Base-by-base conservation (phyloP, 805 yeast genomes). In the Metschnikowia santaceciliae region DNA sequence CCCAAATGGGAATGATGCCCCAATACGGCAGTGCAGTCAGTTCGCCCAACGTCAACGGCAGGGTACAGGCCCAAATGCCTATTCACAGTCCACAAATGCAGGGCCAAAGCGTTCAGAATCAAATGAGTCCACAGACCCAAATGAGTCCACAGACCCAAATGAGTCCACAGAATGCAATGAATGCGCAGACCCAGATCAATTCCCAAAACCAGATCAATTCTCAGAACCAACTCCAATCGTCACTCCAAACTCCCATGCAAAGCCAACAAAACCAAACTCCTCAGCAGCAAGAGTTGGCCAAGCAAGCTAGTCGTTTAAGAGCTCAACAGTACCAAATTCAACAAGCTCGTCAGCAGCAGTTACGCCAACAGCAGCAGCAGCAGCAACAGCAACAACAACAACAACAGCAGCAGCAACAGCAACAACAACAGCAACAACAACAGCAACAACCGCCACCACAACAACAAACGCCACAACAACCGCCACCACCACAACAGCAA, bases 271-370 rank as follows among this genome's bases (percentile, higher is more conserved):
- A 35, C 30, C 51, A 44, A 13, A 46, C 32, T 11, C 51, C 50
- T 13, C 57, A 47, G 47, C 55, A 51, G 13, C 53, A 45, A 30
- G 54, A 52, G 15, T 44, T 53, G 48, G 50, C 53, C 41, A 55
- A 54, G 34, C 57, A 55, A 22, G 57, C 55, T 8, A 51, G 44
- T 17, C 51, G 49, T 11, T 42, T 57, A n/a, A 46, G 58, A 6
- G 56, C 58, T 1, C 60, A 57, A 36, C 56, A 57, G 38, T 43
- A 50, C 26, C 59, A 55, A 37, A 49, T 55, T 23, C 60, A 56
- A 30, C 56, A 56, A 44, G 50, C 53, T 0, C 56, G 53, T 22
- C 60, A 54, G 42, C 53, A 48, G 44, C 54, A 54, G 32, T 35
- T 49, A 43, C 56, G 43, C 26, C 51, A 48, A 26, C 54, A 52